These are phyloP conservation scores for Elsinoe australis DNA, from an alignment of 2,329 filamentous ascomycete genomes.

Conservation along the genomic window DNA sequence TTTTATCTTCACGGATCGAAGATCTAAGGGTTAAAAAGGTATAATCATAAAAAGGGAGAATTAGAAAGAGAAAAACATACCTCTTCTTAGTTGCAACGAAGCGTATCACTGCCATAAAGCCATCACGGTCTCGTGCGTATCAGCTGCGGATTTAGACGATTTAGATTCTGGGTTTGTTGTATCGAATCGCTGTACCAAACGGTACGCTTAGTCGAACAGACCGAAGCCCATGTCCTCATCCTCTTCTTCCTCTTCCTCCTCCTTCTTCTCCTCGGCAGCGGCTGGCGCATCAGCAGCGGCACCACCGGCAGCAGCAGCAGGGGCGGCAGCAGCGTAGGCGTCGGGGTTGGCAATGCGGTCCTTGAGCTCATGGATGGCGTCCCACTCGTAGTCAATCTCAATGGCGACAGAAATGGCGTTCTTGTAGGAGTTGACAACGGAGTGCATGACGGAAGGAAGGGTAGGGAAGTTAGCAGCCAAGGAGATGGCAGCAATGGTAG, in stretches of 20 bases:
- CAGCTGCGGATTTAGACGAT: neutral
- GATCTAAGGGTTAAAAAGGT: conserved; percentile 59
- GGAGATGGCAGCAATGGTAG: conserved; percentile 82
- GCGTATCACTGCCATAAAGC: too few relatives aligned
- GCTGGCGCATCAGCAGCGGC: conserved; percentile 46
- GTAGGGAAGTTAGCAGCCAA: conserved; percentile 93
- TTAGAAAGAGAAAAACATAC: conserved; percentile 31
- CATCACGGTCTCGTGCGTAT: too few relatives aligned
- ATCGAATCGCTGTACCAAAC: neutral
- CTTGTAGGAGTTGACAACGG: conserved; percentile 96
- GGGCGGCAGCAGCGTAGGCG: conserved; percentile 79
- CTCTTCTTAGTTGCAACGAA: too few relatives aligned
- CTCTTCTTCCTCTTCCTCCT: conserved; percentile 57
- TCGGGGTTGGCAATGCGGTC: conserved; percentile 99
- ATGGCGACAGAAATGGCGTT: conserved; percentile 84
- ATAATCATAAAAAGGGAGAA: conserved; percentile 47
- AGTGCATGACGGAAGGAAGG: conserved; percentile 92
- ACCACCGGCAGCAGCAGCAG: conserved; percentile 54
- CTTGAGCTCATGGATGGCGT: conserved; percentile 95
- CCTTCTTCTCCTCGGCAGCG: conserved; percentile 49
- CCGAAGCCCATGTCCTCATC: conserved; percentile 49
- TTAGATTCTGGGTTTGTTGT: conserved; percentile 22
- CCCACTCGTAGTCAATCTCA: conserved; percentile 86
- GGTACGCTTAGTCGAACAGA: conserved; percentile 44
- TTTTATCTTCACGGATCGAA: conserved; percentile 50